Conservation (phyloP, 1,139 yeast genomes). For the Kodamaea sp. region DNA sequence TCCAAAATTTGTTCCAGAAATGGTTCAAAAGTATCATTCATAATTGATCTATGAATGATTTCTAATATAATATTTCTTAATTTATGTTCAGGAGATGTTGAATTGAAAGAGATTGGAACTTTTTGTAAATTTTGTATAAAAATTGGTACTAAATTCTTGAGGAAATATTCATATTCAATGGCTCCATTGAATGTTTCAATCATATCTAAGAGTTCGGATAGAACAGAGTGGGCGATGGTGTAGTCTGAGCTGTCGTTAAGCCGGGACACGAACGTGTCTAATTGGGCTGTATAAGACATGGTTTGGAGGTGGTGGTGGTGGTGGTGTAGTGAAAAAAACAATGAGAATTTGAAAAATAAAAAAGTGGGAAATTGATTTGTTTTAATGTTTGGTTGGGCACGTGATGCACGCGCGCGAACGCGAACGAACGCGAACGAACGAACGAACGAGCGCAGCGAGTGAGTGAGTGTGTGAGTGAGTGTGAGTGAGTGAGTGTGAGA, state of each 20-base stretch:
- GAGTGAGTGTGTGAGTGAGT: neutral
- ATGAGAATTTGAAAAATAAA: slow-evolving; percentile 7
- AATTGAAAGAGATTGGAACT: slow-evolving; percentile 69
- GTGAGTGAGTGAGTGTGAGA: neutral
- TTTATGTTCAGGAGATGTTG: slow-evolving; percentile 65
- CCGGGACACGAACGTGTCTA: slow-evolving; percentile 59
- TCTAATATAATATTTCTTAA: slow-evolving; percentile 74
- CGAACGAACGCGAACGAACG: no score
- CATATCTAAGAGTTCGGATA: slow-evolving; percentile 81
- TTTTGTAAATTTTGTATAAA: slow-evolving; percentile 57
- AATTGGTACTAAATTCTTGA: slow-evolving; percentile 59
- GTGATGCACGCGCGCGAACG: slow-evolving; percentile 12
- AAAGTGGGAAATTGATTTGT: slow-evolving; percentile 17
- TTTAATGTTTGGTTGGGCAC: slow-evolving; percentile 8
- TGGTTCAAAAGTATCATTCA: slow-evolving; percentile 79
- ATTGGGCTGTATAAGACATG: slow-evolving; percentile 40
- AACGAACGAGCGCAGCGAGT: neutral
- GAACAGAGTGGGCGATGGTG: slow-evolving; percentile 57
- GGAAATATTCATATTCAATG: slow-evolving; percentile 70
- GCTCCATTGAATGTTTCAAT: slow-evolving; percentile 80
- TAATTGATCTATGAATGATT: slow-evolving; percentile 73
- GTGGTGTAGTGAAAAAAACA: slow-evolving; percentile 1
- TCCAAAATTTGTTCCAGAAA: slow-evolving; percentile 62
- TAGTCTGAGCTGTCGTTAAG: slow-evolving; percentile 54
- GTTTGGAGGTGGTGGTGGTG: neutral